Evolutionary conservation across 805 yeast species (phyloP).

Genomic region (Brettanomyces anomalus): DNA sequence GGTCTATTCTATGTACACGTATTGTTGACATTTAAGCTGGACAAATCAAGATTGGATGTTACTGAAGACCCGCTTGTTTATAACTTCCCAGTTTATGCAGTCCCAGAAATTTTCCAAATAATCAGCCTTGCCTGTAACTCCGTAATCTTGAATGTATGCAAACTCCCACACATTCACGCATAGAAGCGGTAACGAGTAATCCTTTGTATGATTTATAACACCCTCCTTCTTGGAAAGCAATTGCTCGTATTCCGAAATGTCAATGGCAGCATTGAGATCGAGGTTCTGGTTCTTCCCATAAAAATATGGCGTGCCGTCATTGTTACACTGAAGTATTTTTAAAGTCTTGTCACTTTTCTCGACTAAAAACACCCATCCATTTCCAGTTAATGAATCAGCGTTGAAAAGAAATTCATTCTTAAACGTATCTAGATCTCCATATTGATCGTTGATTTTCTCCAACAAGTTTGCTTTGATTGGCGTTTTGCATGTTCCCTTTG

Average conservation of each 20-base stretch:
- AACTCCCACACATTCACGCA: slow-evolving; percentile 83
- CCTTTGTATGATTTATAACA: slow-evolving; percentile 31
- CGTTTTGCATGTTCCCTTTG: slow-evolving; percentile 11
- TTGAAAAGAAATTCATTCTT: slow-evolving; percentile 38
- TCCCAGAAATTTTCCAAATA: slow-evolving; percentile 73
- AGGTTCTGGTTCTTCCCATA: slow-evolving; percentile 60
- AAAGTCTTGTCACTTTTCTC: slow-evolving; percentile 56
- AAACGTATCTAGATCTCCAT: slow-evolving; percentile 41
- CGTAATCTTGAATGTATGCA: slow-evolving; percentile 81
- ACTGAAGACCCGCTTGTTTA: slow-evolving; percentile 34
- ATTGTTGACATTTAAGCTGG: slow-evolving; percentile 1
- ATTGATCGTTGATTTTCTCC: slow-evolving; percentile 27
- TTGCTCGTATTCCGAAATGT: slow-evolving; percentile 42
- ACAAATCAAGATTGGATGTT: not conserved
- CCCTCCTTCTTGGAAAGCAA: slow-evolving; percentile 28
- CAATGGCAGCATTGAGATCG: slow-evolving; percentile 70
- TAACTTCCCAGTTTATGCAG: slow-evolving; percentile 77
- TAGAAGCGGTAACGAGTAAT: slow-evolving; percentile 65
- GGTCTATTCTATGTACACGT: not conserved
- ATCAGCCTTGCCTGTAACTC: slow-evolving; percentile 62
- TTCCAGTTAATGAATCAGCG: slow-evolving; percentile 49
- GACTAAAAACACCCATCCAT: slow-evolving; percentile 70
- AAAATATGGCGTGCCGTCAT: slow-evolving; percentile 72
- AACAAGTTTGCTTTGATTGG: slow-evolving; percentile 18
- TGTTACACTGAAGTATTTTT: slow-evolving; percentile 46